These are phyloP conservation scores for Cyberlindnera petersonii DNA, from an alignment of 805 yeast species.

Conservation along the genomic window DNA sequence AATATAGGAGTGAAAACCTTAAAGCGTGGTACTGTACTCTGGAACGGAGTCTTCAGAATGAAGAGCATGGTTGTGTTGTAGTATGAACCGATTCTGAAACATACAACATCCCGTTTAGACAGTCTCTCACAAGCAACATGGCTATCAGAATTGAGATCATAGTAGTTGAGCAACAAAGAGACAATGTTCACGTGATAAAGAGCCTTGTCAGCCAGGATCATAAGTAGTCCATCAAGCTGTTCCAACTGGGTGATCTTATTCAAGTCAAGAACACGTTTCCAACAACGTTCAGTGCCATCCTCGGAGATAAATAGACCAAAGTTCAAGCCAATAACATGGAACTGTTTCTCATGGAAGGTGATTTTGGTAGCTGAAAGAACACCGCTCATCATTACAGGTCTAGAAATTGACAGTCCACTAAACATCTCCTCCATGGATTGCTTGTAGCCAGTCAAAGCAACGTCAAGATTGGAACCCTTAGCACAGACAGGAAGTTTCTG, in stretches of 20 bases:
- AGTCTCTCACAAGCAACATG: slow-evolving; percentile 44
- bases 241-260: slow-evolving; percentile 53
- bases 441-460: slow-evolving; percentile 36
- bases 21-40: slow-evolving; percentile 40
- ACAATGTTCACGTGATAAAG: slow-evolving; percentile 63
- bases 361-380: slow-evolving; percentile 45
- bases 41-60: slow-evolving; percentile 46
- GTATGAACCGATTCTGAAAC: slow-evolving; percentile 68
- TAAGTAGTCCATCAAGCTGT: slow-evolving; percentile 53
- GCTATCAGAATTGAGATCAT: slow-evolving; percentile 35
- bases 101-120: slow-evolving; percentile 50
- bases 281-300: slow-evolving; percentile 30
- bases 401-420: slow-evolving; percentile 28
- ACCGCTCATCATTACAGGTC: slow-evolving; percentile 33
- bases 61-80: slow-evolving; percentile 55
- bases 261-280: slow-evolving; percentile 58
- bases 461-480: slow-evolving; percentile 48
- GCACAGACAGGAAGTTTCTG: slow-evolving; percentile 50
- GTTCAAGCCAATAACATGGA: slow-evolving; percentile 54
- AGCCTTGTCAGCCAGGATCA: slow-evolving; percentile 55
- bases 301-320: slow-evolving; percentile 56
- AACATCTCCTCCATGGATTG: slow-evolving; percentile 20
- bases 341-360: slow-evolving; percentile 40
- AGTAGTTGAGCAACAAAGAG: slow-evolving; percentile 56
- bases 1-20: slow-evolving; percentile 54